Conservation (phyloP, 768 basidiomycete species). For the Podaxis sp. region DNA sequence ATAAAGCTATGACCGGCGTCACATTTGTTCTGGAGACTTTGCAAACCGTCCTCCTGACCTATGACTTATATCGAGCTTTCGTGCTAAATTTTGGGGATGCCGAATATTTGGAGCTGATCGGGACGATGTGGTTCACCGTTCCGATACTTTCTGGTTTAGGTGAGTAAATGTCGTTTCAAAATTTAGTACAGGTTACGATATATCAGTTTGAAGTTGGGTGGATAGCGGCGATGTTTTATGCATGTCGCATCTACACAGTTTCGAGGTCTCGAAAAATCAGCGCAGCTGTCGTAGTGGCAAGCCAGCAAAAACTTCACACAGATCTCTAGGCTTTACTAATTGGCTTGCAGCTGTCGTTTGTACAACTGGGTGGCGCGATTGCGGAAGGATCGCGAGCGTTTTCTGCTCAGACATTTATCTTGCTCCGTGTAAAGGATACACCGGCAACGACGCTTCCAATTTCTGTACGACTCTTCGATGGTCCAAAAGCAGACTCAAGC, state of each 20-base stretch:
- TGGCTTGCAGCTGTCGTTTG: background rate
- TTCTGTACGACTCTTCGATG: background rate
- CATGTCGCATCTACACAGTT: slow-evolving; percentile 3
- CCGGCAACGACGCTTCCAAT: background rate
- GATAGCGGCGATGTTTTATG: slow-evolving; percentile 11
- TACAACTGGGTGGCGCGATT: slow-evolving; percentile 3
- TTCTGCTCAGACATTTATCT: background rate
- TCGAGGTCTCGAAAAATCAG: background rate
- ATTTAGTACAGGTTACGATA: background rate
- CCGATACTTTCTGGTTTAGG: slow-evolving; percentile 7
- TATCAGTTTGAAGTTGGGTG: background rate
- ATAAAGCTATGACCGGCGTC: background rate
- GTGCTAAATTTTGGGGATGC: slow-evolving; percentile 7
- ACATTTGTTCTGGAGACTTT: slow-evolving; percentile 1
- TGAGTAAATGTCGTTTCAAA: background rate
- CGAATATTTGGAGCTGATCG: background rate
- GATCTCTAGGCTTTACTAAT: background rate
- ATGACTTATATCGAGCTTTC: background rate
- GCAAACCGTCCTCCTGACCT: background rate
- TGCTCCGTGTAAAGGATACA: background rate
- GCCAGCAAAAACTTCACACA: background rate
- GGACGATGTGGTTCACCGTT: slow-evolving; percentile 1
- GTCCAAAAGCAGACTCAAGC: background rate
- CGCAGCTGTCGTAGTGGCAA: background rate
- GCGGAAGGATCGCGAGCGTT: background rate